Conservation (phyloP, 345 rosid species). For the Lepidium sativum region DNA sequence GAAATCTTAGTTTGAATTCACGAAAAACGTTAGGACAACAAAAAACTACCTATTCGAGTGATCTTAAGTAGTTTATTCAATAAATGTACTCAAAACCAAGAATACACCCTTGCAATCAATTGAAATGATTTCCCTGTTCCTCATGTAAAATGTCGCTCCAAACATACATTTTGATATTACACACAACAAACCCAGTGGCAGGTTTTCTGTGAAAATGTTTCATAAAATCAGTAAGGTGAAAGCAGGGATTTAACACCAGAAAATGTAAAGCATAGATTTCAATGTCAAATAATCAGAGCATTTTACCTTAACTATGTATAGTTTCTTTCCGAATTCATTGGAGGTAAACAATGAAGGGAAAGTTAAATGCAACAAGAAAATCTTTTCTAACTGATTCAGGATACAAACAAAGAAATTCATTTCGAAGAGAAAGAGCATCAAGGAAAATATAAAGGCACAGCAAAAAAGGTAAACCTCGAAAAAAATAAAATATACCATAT, state of each 20-base stretch:
- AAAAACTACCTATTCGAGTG: not conserved
- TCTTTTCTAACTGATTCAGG: not conserved
- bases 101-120: not conserved
- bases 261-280: not conserved
- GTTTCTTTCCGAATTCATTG: not conserved
- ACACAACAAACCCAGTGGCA: not conserved
- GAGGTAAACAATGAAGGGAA: not conserved
- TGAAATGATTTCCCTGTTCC: not conserved
- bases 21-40: not conserved
- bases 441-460: not conserved
- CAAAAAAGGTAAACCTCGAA: not conserved
- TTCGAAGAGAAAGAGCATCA: not conserved
- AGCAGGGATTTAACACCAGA: not conserved
- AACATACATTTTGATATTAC: not conserved
- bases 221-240: not conserved
- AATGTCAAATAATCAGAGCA: not conserved
- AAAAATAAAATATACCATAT: slow-evolving; percentile 58
- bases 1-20: not conserved
- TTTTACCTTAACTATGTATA: not conserved
- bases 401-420: not conserved
- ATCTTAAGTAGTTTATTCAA: not conserved
- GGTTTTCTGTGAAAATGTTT: not conserved
- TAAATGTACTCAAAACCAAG: not conserved
- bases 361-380: not conserved
- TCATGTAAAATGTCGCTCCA: not conserved